Conservation (phyloP, 192 early-diverging fungal genomes). For the Backusella psychrophila region DNA sequence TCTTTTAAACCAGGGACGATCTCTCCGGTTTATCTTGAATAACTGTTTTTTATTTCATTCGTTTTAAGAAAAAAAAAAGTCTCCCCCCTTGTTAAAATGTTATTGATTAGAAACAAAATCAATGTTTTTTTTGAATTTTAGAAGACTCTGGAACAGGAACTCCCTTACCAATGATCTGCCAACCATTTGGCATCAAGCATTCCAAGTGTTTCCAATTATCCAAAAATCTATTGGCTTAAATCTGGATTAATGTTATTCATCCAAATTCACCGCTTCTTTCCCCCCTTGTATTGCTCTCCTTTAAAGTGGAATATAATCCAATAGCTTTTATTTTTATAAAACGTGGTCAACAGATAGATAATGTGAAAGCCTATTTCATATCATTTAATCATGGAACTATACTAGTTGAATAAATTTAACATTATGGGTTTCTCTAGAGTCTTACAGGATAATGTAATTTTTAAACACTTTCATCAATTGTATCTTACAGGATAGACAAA, state of each 20-base stretch:
- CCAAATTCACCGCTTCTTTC: not conserved
- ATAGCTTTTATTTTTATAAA: not conserved
- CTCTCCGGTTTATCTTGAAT: not conserved
- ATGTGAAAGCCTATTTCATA: not conserved
- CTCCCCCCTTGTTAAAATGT: too few species aligned
- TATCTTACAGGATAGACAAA: too few species aligned
- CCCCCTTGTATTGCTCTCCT: not conserved
- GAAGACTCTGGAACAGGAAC: not conserved
- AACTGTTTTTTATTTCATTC: too few species aligned
- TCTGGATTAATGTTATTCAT: not conserved
- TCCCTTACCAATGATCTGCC: not conserved
- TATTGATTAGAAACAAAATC: not conserved
- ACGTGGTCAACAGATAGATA: not conserved
- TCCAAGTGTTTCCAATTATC: not conserved
- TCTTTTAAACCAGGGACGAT: not conserved
- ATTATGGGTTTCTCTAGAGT: not conserved
- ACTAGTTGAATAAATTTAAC: not conserved
- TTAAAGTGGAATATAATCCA: not conserved
- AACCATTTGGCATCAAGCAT: not conserved
- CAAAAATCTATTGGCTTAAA: not conserved
- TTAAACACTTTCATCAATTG: too few species aligned
- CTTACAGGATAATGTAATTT: too few species aligned
- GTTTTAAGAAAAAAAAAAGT: not conserved
- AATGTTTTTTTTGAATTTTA: not conserved
- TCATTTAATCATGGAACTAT: not conserved